These are phyloP conservation scores for Cyberlindnera xylosilytica DNA, from an alignment of 805 yeast species.

Conservation along the genomic window DNA sequence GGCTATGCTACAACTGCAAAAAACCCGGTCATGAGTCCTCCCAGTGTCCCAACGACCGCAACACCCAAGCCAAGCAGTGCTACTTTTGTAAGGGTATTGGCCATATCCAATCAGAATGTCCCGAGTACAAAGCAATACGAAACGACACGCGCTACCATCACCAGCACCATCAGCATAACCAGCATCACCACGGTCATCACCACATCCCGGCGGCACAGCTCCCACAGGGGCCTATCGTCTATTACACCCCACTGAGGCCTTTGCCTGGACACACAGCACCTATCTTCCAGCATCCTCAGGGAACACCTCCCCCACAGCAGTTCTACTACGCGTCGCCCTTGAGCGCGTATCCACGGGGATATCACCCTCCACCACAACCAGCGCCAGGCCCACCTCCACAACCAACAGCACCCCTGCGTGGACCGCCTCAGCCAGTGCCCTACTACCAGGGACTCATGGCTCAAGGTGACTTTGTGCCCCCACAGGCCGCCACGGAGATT, in stretches of 20 bases:
- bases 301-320: no score
- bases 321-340: no score
- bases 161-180: constrained; percentile 1
- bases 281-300: no score
- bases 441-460: no score
- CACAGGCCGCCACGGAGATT: constrained; percentile 8
- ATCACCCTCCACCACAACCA: background rate
- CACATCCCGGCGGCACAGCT: no score
- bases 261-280: no score
- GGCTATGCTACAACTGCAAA: constrained; percentile 32
- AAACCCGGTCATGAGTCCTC: constrained; percentile 30
- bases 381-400: background rate
- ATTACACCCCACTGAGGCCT: background rate
- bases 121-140: constrained; percentile 6
- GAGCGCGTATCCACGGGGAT: no score
- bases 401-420: no score
- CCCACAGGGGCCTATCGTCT: no score
- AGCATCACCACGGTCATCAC: background rate
- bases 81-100: constrained; percentile 29
- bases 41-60: constrained; percentile 24
- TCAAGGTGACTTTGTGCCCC: background rate
- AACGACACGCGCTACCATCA: constrained; percentile 2
- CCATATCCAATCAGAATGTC: constrained; percentile 30
- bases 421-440: background rate
- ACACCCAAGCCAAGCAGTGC: constrained; percentile 26